Evolutionary conservation across 2,329 filamentous ascomycete genomes (phyloP).

Genomic region (Scytalidium lignicola): DNA sequence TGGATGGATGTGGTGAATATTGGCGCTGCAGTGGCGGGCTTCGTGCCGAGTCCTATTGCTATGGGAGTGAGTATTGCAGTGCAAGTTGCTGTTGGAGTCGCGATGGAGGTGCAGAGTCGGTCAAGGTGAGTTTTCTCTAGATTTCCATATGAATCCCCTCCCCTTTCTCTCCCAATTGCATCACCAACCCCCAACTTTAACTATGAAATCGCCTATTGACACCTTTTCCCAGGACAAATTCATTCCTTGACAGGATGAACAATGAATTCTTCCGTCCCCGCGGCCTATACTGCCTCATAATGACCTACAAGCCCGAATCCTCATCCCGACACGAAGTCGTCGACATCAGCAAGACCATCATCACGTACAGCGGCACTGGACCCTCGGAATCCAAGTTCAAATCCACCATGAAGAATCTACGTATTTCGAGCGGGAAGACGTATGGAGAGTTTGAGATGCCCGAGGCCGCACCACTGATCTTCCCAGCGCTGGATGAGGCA

Average conservation of each 20-base stretch:
- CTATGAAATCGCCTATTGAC: slow-evolving; percentile 5
- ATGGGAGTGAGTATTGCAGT: slow-evolving; percentile 39
- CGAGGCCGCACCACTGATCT: slow-evolving; percentile 34
- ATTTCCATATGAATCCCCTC: too few relatives aligned
- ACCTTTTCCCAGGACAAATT: slow-evolving; percentile 31
- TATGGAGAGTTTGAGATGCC: slow-evolving; percentile 32
- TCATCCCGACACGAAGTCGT: slow-evolving; percentile 16
- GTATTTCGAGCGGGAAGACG: slow-evolving; percentile 31
- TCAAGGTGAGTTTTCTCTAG: slow-evolving; percentile 13
- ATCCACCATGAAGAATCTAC: slow-evolving; percentile 25
- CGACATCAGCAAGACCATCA: slow-evolving; percentile 31
- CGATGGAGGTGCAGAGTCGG: slow-evolving; percentile 29
- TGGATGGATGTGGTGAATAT: slow-evolving; percentile 38
- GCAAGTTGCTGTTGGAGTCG: slow-evolving; percentile 35
- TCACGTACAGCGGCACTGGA: slow-evolving; percentile 26
- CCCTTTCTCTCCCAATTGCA: too few relatives aligned
- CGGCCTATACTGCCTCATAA: slow-evolving; percentile 49
- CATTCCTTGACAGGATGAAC: slow-evolving; percentile 52
- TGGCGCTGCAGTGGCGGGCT: slow-evolving; percentile 32
- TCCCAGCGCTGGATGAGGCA: slow-evolving; percentile 30
- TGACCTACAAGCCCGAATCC: slow-evolving; percentile 45
- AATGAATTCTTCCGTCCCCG: slow-evolving; percentile 50
- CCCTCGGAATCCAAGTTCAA: slow-evolving; percentile 18
- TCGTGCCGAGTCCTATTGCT: slow-evolving; percentile 34
- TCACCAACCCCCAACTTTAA: too few relatives aligned